Conservation (phyloP, 768 basidiomycete species). For the Ephemerocybe angulata region DNA sequence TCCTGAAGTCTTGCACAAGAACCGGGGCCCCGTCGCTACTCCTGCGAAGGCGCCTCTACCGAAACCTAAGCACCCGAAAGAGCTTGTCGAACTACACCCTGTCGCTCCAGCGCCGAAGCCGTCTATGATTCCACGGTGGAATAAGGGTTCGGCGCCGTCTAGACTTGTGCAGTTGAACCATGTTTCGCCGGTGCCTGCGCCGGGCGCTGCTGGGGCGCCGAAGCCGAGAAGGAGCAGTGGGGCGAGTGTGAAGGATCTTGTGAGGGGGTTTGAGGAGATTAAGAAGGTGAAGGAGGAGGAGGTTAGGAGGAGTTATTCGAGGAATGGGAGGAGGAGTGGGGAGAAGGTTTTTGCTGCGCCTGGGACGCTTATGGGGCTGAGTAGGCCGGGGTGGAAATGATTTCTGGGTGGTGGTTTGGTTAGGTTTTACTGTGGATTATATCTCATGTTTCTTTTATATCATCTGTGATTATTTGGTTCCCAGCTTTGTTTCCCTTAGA, state of each 20-base stretch:
- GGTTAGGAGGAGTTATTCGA: conserved; percentile 12
- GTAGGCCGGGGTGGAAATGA: background rate
- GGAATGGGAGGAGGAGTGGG: background rate
- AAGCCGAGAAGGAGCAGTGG: conserved; percentile 58
- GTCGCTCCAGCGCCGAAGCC: conserved; percentile 40
- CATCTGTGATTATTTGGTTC: background rate
- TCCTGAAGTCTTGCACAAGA: conserved; percentile 43
- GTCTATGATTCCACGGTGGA: conserved; percentile 42
- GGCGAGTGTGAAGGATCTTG: conserved; percentile 70
- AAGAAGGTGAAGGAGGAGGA: conserved; percentile 28
- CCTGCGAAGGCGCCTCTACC: conserved; percentile 51
- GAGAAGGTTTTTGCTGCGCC: background rate
- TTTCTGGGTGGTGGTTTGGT: background rate
- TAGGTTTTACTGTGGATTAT: background rate
- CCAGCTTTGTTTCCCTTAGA: too few relatives aligned
- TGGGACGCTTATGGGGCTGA: background rate
- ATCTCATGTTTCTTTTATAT: background rate
- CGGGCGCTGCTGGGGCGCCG: conserved; percentile 5
- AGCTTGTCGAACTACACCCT: conserved; percentile 61
- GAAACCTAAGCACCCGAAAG: conserved; percentile 52
- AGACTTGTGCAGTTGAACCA: conserved; percentile 56
- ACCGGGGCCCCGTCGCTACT: conserved; percentile 55
- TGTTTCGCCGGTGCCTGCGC: conserved; percentile 30
- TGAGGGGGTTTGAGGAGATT: conserved; percentile 53
- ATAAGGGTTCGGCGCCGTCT: conserved; percentile 26